These are phyloP conservation scores for Rhizopogon roseolus DNA, from an alignment of 768 basidiomycete species.

Conservation along the genomic window DNA sequence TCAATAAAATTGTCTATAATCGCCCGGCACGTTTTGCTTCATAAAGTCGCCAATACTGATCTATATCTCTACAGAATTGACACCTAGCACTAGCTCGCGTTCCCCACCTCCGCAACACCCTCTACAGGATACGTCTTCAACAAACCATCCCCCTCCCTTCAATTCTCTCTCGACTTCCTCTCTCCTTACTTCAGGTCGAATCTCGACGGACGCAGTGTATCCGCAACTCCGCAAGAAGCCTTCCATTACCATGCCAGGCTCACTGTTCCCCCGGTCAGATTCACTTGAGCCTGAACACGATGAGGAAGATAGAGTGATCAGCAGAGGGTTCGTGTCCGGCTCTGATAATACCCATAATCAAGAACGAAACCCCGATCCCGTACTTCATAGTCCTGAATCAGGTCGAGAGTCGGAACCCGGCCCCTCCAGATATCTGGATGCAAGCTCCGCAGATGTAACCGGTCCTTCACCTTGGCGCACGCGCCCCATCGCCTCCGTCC, in stretches of 20 bases:
- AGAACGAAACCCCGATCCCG: neutral
- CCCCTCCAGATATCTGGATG: conserved; percentile 12
- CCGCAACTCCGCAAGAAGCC: conserved; percentile 21
- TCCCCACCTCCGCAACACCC: conserved; percentile 13
- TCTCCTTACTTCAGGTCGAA: conserved; percentile 21
- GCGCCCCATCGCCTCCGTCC: conserved; percentile 36
- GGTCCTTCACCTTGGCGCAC: conserved; percentile 28
- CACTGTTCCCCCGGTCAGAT: conserved; percentile 69
- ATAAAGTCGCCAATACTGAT: conserved; percentile 5
- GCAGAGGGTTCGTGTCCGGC: neutral
- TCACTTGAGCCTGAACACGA: conserved; percentile 47
- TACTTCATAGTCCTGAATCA: neutral
- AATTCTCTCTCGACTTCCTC: neutral
- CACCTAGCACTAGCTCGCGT: conserved; percentile 14
- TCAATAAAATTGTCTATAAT: too few relatives aligned
- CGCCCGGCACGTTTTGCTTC: neutral
- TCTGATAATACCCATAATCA: neutral
- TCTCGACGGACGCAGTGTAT: conserved; percentile 20
- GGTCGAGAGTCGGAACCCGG: conserved; percentile 9
- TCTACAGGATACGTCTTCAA: conserved; percentile 16
- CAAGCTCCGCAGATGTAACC: conserved; percentile 7
- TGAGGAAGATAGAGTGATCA: neutral
- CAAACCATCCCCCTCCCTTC: neutral
- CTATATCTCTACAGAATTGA: conserved; percentile 12
- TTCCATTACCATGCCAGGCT: conserved; percentile 71